Base-by-base conservation (phyloP, 2,329 filamentous ascomycete species). In the Nakataea oryzae region DNA sequence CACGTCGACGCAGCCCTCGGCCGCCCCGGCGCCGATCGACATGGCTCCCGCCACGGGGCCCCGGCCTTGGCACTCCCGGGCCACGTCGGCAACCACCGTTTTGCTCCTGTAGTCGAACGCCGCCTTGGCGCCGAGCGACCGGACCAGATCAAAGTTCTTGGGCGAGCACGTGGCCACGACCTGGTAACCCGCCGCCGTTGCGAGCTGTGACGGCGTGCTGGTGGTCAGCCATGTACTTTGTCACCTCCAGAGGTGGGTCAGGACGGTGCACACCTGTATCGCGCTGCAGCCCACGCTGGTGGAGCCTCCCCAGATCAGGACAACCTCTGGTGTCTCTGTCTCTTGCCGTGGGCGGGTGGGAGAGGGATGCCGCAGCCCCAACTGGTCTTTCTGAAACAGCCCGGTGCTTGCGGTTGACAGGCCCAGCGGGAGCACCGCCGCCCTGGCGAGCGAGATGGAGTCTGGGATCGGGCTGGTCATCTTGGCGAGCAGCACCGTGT, bases 231-330 rank as follows among this genome's bases (percentile, higher is more conserved):
- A 21, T 24, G 54, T n/a, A 55, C 12, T 21, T 30, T n/a, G n/a
- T 58, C 30, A 57, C 24, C 28, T 21, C n/a, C n/a, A n/a, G n/a
- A n/a, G n/a, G n/a, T n/a, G 2, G 8, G 6, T 13, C 7, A 41
- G 32, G 32, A 41, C 8, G 41, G 17, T 47, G n/a, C 41, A 7
- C 9, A 58, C 57, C 57, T 58, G 57, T 32, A 81, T 75, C 3
- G 75, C 77, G 61, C 74, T 76, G 65, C 71, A 73, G 3, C 79
- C 79, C 1, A 81, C 78, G 56, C 70, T 73, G 3, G 75, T 75
- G 0, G 79, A 75, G 6, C 80, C 82, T 26, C 79, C 80, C 74
- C 66, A 67, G 29, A 58, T 27, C 12, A 76, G 65, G 27, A 75
- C 54, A 12, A 75, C 58, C 34, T 72, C 34, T 13, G 58, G 9